Evolutionary conservation across 768 basidiomycete species (phyloP).

Genomic region (Chiua virens): DNA sequence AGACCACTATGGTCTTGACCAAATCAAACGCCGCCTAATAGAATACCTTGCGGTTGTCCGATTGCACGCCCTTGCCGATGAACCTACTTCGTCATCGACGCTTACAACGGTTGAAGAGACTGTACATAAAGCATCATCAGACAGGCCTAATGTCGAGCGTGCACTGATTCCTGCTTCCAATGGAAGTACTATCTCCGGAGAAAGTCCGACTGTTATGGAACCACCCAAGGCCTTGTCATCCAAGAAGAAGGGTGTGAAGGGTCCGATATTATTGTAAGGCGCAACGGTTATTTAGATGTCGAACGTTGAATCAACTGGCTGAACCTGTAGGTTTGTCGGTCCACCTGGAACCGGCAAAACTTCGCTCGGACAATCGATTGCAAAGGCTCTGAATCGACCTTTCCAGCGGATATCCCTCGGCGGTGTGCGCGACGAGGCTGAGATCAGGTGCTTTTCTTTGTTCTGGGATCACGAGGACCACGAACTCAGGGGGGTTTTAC

Average conservation of each 20-base stretch:
- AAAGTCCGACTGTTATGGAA: constrained; percentile 4
- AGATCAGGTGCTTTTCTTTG: constrained; percentile 46
- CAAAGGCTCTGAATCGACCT: constrained; percentile 76
- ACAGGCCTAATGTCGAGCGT: constrained; percentile 20
- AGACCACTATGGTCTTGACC: constrained; percentile 91
- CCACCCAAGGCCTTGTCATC: constrained; percentile 1
- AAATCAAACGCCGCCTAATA: constrained; percentile 87
- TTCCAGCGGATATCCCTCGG: constrained; percentile 93
- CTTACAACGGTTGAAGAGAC: constrained; percentile 2
- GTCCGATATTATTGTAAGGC: constrained; percentile 67
- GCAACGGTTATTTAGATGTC: not conserved
- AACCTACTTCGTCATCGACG: constrained; percentile 2
- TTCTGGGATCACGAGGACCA: constrained; percentile 6
- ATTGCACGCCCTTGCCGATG: constrained; percentile 38
- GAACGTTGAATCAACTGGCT: not conserved
- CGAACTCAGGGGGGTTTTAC: constrained; percentile 1
- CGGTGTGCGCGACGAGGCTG: constrained; percentile 91
- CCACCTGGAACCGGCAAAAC: constrained; percentile 94
- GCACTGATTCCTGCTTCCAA: constrained; percentile 18
- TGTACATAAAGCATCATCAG: constrained; percentile 21
- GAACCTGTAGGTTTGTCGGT: constrained; percentile 67
- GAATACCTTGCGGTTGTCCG: constrained; percentile 91
- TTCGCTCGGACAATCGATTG: constrained; percentile 86
- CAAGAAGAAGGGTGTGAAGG: constrained; percentile 52
- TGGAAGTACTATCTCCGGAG: constrained; percentile 13